Conservation (phyloP, 352 stramenopile species). For the Phytophthora palmivora region DNA sequence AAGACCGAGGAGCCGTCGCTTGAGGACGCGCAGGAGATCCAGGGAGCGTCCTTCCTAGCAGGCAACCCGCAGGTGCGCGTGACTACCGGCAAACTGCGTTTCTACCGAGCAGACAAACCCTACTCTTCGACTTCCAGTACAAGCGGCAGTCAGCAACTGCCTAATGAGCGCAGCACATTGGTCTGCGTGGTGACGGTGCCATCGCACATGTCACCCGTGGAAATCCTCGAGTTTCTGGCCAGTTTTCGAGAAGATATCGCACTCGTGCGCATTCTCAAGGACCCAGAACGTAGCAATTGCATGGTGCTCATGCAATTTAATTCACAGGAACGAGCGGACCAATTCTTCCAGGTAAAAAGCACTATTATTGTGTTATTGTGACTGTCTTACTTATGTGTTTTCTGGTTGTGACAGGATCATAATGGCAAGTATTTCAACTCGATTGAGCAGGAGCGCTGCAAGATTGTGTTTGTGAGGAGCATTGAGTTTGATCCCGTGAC, state of each 20-base stretch:
- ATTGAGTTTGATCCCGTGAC: slow-evolving; percentile 84
- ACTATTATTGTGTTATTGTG: not conserved
- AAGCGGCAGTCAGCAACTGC: slow-evolving; percentile 48
- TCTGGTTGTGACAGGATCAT: slow-evolving; percentile 58
- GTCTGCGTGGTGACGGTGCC: slow-evolving; percentile 87
- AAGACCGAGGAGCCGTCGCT: slow-evolving; percentile 38
- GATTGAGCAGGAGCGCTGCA: slow-evolving; percentile 90
- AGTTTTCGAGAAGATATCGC: slow-evolving; percentile 77
- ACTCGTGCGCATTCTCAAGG: slow-evolving; percentile 83
- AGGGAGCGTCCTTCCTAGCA: slow-evolving; percentile 65
- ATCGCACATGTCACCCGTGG: slow-evolving; percentile 85
- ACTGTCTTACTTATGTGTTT: slow-evolving; percentile 9
- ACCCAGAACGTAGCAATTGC: slow-evolving; percentile 83
- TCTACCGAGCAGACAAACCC: slow-evolving; percentile 77
- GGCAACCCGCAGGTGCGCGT: slow-evolving; percentile 84
- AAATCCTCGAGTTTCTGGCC: slow-evolving; percentile 86
- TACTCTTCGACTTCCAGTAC: slow-evolving; percentile 35
- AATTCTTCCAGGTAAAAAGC: slow-evolving; percentile 72
- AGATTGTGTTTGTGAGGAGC: slow-evolving; percentile 90
- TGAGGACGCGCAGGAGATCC: slow-evolving; percentile 25
- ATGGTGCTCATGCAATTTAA: slow-evolving; percentile 89
- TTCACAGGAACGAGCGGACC: slow-evolving; percentile 77
- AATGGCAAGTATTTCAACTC: slow-evolving; percentile 94
- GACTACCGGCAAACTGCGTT: slow-evolving; percentile 80
- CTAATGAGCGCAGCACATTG: slow-evolving; percentile 74